These are phyloP conservation scores for Coemansia sp. DNA, from an alignment of 192 early-diverging fungal species.

Conservation along the genomic window DNA sequence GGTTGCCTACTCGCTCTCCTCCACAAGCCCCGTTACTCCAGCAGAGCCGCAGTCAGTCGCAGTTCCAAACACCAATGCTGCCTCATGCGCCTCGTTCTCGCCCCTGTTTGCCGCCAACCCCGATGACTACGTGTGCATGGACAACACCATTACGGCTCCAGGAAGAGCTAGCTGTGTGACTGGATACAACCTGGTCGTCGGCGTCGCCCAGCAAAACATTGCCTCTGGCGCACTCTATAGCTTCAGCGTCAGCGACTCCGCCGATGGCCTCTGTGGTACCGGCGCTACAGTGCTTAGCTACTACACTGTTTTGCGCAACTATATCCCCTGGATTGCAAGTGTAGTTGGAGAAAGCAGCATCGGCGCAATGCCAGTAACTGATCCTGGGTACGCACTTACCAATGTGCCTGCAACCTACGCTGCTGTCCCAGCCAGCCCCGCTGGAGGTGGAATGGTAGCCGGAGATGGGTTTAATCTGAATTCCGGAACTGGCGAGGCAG, in stretches of 20 bases:
- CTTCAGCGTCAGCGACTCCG: slow-evolving; percentile 13
- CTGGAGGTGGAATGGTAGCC: background rate
- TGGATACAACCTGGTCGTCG: slow-evolving; percentile 18
- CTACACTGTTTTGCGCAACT: slow-evolving; percentile 32
- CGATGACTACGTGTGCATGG: slow-evolving; percentile 21
- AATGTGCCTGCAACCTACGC: background rate
- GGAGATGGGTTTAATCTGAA: background rate
- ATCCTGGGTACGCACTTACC: background rate
- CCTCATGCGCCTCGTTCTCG: background rate
- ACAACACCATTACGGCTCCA: slow-evolving; percentile 7
- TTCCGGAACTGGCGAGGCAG: background rate
- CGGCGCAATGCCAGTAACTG: background rate
- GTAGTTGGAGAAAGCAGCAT: background rate
- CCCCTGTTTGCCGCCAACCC: slow-evolving; percentile 12
- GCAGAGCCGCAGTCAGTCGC: background rate
- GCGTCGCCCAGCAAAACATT: slow-evolving; percentile 1
- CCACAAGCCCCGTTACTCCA: background rate
- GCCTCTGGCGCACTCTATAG: slow-evolving; percentile 22
- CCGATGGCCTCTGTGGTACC: slow-evolving; percentile 15
- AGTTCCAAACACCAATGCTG: background rate
- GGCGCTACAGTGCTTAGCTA: slow-evolving; percentile 14
- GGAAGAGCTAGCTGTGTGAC: slow-evolving; percentile 14
- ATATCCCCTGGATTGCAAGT: slow-evolving; percentile 17
- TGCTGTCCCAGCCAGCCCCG: background rate
- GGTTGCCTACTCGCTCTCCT: background rate